These are phyloP conservation scores for Fonsecaea monophora DNA, from an alignment of 2,329 filamentous ascomycete species.

Conservation along the genomic window DNA sequence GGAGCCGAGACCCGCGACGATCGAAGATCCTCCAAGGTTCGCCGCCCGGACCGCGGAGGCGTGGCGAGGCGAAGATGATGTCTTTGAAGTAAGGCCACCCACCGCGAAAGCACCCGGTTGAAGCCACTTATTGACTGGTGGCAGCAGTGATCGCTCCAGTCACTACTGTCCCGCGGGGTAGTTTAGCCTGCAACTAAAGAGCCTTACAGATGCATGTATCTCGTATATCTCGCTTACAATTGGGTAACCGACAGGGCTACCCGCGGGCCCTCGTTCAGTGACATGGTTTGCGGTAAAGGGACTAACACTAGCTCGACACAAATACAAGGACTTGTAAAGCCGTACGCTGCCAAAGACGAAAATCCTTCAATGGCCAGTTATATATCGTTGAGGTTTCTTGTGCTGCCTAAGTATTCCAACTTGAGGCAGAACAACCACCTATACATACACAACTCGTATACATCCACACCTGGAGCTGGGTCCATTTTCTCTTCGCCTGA, in stretches of 20 bases:
- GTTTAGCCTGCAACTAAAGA: background rate
- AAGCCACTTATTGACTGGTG: background rate
- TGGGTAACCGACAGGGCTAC: slow-evolving; percentile 1
- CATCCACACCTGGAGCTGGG: background rate
- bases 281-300: background rate
- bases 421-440: background rate
- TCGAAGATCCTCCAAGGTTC: background rate
- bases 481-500: background rate
- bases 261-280: background rate
- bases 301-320: background rate
- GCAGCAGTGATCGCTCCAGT: background rate
- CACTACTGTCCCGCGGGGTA: background rate
- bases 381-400: background rate
- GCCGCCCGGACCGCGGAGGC: background rate
- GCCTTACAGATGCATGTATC: background rate
- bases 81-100: background rate
- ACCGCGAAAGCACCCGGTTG: background rate
- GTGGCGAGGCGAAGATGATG: background rate
- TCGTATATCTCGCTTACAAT: background rate
- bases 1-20: background rate
- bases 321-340: background rate
- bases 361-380: background rate
- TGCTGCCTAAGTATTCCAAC: background rate
- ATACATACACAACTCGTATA: background rate
- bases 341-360: background rate